Evolutionary conservation across 768 basidiomycete genomes (phyloP).

Genomic region (Sistotremastrum suecicum): DNA sequence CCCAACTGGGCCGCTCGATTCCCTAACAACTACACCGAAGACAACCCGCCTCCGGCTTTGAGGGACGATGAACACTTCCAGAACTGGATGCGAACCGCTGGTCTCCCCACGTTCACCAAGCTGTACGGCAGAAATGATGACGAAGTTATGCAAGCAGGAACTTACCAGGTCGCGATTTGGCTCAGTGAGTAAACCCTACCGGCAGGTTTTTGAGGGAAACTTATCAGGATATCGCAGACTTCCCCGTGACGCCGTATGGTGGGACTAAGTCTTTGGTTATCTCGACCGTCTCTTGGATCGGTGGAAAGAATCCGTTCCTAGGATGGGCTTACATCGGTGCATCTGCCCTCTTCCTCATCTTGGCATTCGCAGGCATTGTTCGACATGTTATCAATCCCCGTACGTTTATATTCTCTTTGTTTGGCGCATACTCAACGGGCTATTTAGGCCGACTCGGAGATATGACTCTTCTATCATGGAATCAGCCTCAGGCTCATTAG

Average conservation of each 20-base stretch:
- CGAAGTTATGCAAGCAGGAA: constrained; percentile 53
- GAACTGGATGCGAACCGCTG: constrained; percentile 99
- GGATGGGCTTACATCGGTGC: constrained; percentile 97
- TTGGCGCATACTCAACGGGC: constrained; percentile 6
- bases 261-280: constrained; percentile 97
- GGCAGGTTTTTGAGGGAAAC: constrained; percentile 1
- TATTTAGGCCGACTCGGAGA: constrained; percentile 60
- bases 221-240: constrained; percentile 43
- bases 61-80: constrained; percentile 83
- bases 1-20: constrained; percentile 78
- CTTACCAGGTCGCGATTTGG: constrained; percentile 60
- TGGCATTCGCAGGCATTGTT: constrained; percentile 80
- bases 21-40: constrained; percentile 57
- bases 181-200: constrained; percentile 48
- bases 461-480: constrained; percentile 81
- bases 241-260: constrained; percentile 77
- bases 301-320: constrained; percentile 95
- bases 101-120: constrained; percentile 93
- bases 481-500: constrained; percentile 31
- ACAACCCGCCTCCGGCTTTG: constrained; percentile 59
- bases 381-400: constrained; percentile 80
- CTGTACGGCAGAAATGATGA: constrained; percentile 85
- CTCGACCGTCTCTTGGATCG: constrained; percentile 96
- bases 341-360: constrained; percentile 71
- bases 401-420: constrained; percentile 33